Evolutionary conservation across 1,284 basidiomycete genomes (phyloP), one percentile per base, ranked within the genome.

Genomic region (Microbotryum intermedium): DNA sequence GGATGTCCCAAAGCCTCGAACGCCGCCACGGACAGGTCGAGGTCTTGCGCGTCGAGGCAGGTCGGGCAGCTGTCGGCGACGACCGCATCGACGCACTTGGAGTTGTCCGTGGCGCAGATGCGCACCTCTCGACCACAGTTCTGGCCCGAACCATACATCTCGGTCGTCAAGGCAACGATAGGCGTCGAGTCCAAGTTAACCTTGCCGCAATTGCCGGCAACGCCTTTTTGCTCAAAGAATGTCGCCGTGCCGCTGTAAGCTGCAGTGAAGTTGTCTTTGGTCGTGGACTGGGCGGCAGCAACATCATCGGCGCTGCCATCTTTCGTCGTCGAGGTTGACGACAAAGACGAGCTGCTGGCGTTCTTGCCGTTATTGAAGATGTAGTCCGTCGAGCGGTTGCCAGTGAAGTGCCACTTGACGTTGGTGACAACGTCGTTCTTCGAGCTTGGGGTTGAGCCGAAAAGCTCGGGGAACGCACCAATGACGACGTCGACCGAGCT

Each of bases 11-110:
- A 80, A n/a, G 72, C 68, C 50, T 77, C 57, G 82, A 94, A 95
- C 42, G 88, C 85, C 57, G 71, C 83, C 23, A 74, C 66, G n/a
- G 88, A 90, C 62, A 94, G 81, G 73, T 95, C 91, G 71, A 48
- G 23, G 13, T n/a, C 49, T 18, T n/a, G 21, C 20, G 39, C 26
- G 30, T 21, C 30, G 29, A 51, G 26, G 26, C 50, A 51, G 42
- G 54, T 56, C 13, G 50, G 50, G 25, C 50, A 51, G 30, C 26
- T 28, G 29, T 51, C 50, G 29, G 25, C 29, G 10, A 51, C 50
- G 23, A 30, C 29, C 18, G 50, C 50, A 25, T 26, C 50, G 50
- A 51, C 50, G 21, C 26, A 28, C n/a, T n/a, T n/a, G 20, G 25
- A 25, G 29, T n/a, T 30, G 20, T 25, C 25, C 21, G 30, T 30